Conservation (phyloP, 768 basidiomycete species). For the Tulasnella sp. region DNA sequence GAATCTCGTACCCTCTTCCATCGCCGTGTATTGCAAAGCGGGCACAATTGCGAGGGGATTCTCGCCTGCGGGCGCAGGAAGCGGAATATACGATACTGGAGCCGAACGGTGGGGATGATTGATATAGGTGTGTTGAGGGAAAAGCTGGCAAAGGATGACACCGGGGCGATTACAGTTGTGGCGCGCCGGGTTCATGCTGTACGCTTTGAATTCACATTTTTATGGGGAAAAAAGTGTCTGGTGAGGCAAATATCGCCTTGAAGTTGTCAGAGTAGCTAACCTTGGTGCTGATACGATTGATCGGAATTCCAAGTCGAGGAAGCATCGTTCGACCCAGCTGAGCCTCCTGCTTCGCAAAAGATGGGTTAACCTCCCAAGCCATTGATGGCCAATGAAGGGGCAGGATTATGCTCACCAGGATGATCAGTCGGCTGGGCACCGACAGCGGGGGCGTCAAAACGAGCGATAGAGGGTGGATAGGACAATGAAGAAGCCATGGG, state of each 20-base stretch:
- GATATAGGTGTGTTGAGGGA: neutral
- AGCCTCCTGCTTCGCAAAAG: neutral
- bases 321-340: neutral
- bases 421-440: no score
- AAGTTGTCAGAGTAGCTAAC: neutral
- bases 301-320: neutral
- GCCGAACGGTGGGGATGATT: neutral
- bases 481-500: no score
- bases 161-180: neutral
- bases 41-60: neutral
- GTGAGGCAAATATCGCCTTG: neutral
- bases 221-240: no score
- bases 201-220: neutral
- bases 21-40: neutral
- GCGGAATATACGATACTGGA: neutral
- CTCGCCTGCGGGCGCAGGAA: neutral
- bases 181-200: neutral
- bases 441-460: no score
- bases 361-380: no score
- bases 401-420: no score
- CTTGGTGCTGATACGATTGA: neutral
- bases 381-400: no score
- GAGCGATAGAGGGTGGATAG: no score
- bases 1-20: neutral
- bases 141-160: neutral